phyloP scores from a whole-genome alignment of 2,329 filamentous ascomycete species.

The Pestalotiopsis sp. region DNA sequence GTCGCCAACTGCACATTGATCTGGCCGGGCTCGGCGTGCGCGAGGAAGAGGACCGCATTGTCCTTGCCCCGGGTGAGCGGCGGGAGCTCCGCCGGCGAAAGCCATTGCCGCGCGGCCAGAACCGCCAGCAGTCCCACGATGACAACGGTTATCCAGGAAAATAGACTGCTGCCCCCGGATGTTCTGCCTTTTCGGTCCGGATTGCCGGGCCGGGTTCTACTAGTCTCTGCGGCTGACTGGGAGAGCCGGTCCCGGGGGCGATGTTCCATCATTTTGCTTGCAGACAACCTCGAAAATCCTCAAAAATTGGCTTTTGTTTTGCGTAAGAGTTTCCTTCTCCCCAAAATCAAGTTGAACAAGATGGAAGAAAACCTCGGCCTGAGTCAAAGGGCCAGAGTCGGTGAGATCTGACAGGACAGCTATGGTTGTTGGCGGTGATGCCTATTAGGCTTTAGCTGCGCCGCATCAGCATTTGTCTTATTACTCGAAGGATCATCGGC shows the following conservation, averaged over 20 bases:
- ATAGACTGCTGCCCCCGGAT: not conserved
- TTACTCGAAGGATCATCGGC: not conserved
- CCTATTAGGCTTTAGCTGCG: not conserved
- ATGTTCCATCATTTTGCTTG: not conserved
- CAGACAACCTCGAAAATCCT: not conserved
- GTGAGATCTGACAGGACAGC: not conserved
- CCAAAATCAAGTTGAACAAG: not conserved
- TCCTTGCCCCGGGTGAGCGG: conserved; percentile 20
- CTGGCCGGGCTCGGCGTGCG: conserved; percentile 32
- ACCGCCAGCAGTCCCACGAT: not conserved
- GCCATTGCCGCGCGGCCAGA: not conserved
- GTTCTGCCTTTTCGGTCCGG: not conserved
- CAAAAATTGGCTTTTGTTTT: not conserved
- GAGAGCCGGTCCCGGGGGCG: not conserved
- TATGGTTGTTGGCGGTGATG: not conserved
- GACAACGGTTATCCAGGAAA: not conserved
- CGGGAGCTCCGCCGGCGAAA: not conserved
- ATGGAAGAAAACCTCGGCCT: not conserved
- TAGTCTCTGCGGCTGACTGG: not conserved
- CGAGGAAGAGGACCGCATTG: conserved; percentile 34
- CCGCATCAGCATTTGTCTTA: not conserved
- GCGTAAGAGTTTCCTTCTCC: not conserved
- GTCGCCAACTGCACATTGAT: conserved; percentile 38
- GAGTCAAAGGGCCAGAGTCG: not conserved
- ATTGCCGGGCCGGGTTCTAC: not conserved